Evolutionary conservation across 306 rosid genomes (phyloP).

Genomic region (Cicer bijugum): DNA sequence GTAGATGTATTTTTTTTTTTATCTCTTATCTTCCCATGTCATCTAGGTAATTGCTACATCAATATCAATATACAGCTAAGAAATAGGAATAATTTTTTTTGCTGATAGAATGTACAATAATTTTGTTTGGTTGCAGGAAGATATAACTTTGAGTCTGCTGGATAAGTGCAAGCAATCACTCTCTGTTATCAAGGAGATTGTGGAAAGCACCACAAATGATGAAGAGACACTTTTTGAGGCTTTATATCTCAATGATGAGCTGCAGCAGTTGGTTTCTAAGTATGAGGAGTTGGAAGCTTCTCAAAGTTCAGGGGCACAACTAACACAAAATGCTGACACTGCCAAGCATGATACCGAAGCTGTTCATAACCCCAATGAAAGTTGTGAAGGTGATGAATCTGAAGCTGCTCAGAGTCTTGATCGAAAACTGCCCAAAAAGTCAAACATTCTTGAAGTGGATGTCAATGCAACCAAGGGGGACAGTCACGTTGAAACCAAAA

Average conservation of each 20-base stretch:
- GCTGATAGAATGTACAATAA: slow-evolving; percentile 32
- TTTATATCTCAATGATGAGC: slow-evolving; percentile 78
- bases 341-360: slow-evolving; percentile 45
- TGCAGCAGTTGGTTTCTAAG: slow-evolving; percentile 68
- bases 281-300: slow-evolving; percentile 67
- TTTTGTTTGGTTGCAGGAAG: slow-evolving; percentile 62
- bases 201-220: slow-evolving; percentile 71
- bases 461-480: slow-evolving; percentile 46
- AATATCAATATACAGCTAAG: not conserved
- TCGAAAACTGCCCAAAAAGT: slow-evolving; percentile 39
- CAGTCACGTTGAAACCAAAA: slow-evolving; percentile 47
- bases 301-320: slow-evolving; percentile 48
- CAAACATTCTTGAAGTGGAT: slow-evolving; percentile 39
- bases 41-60: slow-evolving; percentile 7
- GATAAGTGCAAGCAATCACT: slow-evolving; percentile 77
- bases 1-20: not conserved
- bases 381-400: slow-evolving; percentile 22
- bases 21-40: not conserved
- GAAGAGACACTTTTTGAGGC: slow-evolving; percentile 84
- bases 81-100: slow-evolving; percentile 23
- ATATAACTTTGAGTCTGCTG: slow-evolving; percentile 68
- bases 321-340: slow-evolving; percentile 48
- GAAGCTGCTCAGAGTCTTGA: slow-evolving; percentile 44
- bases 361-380: slow-evolving; percentile 44
- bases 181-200: slow-evolving; percentile 63